Evolutionary conservation across 768 basidiomycete genomes (phyloP).

Genomic region (Suillus sp.): DNA sequence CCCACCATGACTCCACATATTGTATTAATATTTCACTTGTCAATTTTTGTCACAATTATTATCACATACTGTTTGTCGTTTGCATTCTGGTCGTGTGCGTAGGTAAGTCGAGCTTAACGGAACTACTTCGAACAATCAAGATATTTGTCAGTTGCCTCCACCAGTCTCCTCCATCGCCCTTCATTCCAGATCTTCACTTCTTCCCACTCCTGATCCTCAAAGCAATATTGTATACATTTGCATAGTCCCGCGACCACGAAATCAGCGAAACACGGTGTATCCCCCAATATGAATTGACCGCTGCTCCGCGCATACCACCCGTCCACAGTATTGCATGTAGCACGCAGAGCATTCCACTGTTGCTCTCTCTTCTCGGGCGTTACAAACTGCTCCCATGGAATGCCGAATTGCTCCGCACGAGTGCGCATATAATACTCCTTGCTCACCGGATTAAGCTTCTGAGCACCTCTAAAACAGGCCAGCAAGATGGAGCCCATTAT

Average conservation of each 20-base stretch:
- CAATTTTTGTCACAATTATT: neutral
- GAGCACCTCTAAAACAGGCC: slow-evolving; percentile 27
- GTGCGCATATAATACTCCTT: slow-evolving; percentile 43
- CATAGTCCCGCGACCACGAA: slow-evolving; percentile 23
- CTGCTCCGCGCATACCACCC: slow-evolving; percentile 16
- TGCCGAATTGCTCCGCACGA: slow-evolving; percentile 36
- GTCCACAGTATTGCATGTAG: slow-evolving; percentile 27
- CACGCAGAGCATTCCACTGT: slow-evolving; percentile 41
- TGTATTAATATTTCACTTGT: slow-evolving; percentile 26
- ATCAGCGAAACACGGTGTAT: slow-evolving; percentile 24
- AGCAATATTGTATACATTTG: slow-evolving; percentile 14
- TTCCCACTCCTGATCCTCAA: slow-evolving; percentile 16
- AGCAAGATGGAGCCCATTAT: slow-evolving; percentile 16
- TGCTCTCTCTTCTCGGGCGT: slow-evolving; percentile 29
- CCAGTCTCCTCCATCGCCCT: slow-evolving; percentile 17
- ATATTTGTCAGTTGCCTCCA: slow-evolving; percentile 23
- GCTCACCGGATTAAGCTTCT: slow-evolving; percentile 36
- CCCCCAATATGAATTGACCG: slow-evolving; percentile 16
- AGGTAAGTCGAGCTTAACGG: too few species aligned
- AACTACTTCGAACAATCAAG: slow-evolving; percentile 12
- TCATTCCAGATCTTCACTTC: slow-evolving; percentile 14
- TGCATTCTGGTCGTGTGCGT: neutral
- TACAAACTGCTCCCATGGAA: slow-evolving; percentile 38
- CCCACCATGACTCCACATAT: slow-evolving; percentile 10
- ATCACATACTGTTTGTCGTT: neutral